These are phyloP conservation scores for Amylostereum chailletii DNA, from an alignment of 1,284 basidiomycete genomes.

Conservation along the genomic window DNA sequence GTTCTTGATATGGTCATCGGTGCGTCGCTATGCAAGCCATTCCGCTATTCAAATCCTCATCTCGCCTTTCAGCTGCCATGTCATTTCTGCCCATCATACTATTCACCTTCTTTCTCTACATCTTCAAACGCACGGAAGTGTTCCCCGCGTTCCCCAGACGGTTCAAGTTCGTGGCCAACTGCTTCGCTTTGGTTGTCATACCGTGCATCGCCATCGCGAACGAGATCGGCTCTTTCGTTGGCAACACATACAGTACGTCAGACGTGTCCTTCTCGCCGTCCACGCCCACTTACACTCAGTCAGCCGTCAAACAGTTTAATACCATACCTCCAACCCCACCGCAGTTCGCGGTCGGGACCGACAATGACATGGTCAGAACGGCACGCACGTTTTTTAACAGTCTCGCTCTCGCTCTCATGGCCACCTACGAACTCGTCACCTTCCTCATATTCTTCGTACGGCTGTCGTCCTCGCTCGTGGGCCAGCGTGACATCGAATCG, in stretches of 20 bases:
- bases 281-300: background rate
- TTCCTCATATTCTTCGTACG: conserved; percentile 53
- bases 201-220: conserved; percentile 46
- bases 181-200: conserved; percentile 42
- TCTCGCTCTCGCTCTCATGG: conserved; percentile 49
- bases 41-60: background rate
- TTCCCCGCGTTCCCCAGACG: conserved; percentile 42
- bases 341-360: conserved; percentile 35
- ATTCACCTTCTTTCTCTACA: conserved; percentile 47
- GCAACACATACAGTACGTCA: conserved; percentile 45
- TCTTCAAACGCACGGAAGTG: conserved; percentile 39
- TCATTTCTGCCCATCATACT: conserved; percentile 50
- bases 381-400: conserved; percentile 51
- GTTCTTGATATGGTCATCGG: conserved; percentile 36
- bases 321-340: conserved; percentile 5
- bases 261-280: background rate
- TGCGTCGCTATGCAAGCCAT: conserved; percentile 18
- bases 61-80: conserved; percentile 29
- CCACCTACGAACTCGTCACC: conserved; percentile 44
- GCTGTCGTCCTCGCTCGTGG: conserved; percentile 37
- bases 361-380: conserved; percentile 23
- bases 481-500: conserved; percentile 43
- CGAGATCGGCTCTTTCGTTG: conserved; percentile 56
- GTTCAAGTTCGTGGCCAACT: conserved; percentile 34
- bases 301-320: conserved; percentile 3